Conservation (phyloP, 441 rosid species). For the Pelargonium exstipulatum region DNA sequence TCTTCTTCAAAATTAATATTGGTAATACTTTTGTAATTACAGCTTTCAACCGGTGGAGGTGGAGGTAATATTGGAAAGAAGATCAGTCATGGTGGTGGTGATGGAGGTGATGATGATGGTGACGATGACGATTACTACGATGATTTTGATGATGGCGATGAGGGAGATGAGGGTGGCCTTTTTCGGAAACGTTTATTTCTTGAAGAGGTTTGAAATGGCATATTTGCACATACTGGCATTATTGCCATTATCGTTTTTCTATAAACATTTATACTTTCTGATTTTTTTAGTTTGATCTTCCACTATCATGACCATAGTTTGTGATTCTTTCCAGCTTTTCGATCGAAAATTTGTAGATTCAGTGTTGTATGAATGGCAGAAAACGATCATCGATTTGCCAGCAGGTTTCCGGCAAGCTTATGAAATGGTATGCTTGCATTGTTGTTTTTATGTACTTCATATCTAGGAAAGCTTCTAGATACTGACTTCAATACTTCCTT, state of each 20-base stretch:
- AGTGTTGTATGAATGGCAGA: conserved; percentile 92
- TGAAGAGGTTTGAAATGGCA: conserved; percentile 55
- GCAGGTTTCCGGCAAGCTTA: conserved; percentile 95
- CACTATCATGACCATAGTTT: neutral
- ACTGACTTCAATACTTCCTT: neutral
- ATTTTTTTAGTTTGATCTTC: conserved; percentile 14
- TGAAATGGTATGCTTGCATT: conserved; percentile 62
- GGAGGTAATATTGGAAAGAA: conserved; percentile 92
- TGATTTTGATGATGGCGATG: conserved; percentile 79
- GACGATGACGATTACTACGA: conserved; percentile 93
- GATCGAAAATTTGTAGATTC: conserved; percentile 90
- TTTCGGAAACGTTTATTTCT: conserved; percentile 78
- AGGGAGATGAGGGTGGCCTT: conserved; percentile 85
- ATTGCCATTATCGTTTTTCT: conserved; percentile 5
- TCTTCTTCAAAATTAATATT: neutral
- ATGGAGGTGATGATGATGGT: conserved; percentile 93
- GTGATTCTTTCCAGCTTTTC: conserved; percentile 53
- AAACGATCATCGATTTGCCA: conserved; percentile 91
- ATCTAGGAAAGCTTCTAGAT: conserved; percentile 9
- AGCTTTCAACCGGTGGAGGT: conserved; percentile 87
- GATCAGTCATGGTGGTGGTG: conserved; percentile 80
- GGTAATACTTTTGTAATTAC: conserved; percentile 25
- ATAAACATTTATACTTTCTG: conserved; percentile 3
- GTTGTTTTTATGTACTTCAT: conserved; percentile 13
- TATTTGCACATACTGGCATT: neutral